A percentile compares a stretch with the other conserved stretches of the same genome.
Evolutionary conservation across 139 green algal species (phyloP).

Genomic region (Nannochloris sp.): DNA sequence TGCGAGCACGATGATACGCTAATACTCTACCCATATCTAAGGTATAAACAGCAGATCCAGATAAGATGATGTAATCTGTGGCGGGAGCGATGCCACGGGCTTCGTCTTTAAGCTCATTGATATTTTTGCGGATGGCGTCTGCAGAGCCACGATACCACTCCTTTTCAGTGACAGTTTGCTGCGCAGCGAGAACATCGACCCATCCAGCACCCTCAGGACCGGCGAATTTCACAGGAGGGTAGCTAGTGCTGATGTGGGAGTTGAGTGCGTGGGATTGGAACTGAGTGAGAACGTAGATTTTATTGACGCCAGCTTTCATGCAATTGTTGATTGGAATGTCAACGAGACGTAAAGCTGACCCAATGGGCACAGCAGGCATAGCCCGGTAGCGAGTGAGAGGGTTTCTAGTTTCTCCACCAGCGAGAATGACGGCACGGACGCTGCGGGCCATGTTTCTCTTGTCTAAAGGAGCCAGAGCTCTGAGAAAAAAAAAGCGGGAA

Average conservation of each 20-base stretch:
- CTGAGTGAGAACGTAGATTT: slow-evolving; percentile 57
- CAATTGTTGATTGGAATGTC: slow-evolving; percentile 55
- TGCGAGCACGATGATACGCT: slow-evolving; percentile 22
- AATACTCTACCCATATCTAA: slow-evolving; percentile 31
- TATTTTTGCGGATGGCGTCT: slow-evolving; percentile 44
- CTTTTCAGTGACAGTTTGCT: slow-evolving; percentile 32
- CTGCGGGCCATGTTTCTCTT: slow-evolving; percentile 15
- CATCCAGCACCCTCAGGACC: slow-evolving; percentile 23
- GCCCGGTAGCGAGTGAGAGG: slow-evolving; percentile 38
- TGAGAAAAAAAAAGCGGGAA: background rate
- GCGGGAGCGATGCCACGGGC: slow-evolving; percentile 19
- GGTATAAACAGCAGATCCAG: slow-evolving; percentile 32
- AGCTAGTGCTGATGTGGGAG: slow-evolving; percentile 35
- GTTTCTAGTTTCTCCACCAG: slow-evolving; percentile 40
- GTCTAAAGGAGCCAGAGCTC: background rate
- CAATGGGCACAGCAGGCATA: slow-evolving; percentile 47
- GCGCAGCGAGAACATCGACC: slow-evolving; percentile 46
- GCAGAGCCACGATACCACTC: slow-evolving; percentile 42
- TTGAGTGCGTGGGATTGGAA: slow-evolving; percentile 52
- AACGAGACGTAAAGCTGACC: slow-evolving; percentile 31
- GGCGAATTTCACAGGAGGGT: slow-evolving; percentile 42
- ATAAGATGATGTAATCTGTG: slow-evolving; percentile 39
- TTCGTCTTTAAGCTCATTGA: slow-evolving; percentile 27
- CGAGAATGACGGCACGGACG: slow-evolving; percentile 42
- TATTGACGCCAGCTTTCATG: slow-evolving; percentile 48